Base-by-base conservation (phyloP, 805 yeast genomes). In the Ogataea populi-albae region DNA sequence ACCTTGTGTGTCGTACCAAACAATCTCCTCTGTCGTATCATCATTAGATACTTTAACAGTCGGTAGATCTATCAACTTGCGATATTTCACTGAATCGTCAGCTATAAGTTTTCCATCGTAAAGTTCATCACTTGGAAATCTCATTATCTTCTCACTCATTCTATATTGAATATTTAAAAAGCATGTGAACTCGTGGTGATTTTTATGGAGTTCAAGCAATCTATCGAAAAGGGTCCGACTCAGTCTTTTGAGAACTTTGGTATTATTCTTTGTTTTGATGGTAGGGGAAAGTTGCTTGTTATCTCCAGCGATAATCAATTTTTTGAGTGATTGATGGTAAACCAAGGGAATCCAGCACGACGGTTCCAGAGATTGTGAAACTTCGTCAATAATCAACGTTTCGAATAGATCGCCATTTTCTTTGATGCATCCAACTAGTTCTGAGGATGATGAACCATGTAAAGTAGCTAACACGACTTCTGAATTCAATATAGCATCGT, bases 1-100 rank as follows among this genome's bases (percentile, higher is more conserved):
- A 12, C 96, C 96, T 61, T 87, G 93, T 0, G 98, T 93, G 51
- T 93, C 98, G 46, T 82, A 80, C 96, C 96, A 89, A 2, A 87
- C 64, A 0, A 81, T 54, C 2, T 81, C 75, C 1, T 66, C 64
- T 1, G 55, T 57, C 0, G 91, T 76, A 7, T 75, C 79, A 17
- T 81, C 88, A 30, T 64, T 64, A 2, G 69, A 73, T 4, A 62
- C 14, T 17, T 23, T 61, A 10, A 40, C 47, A 21, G 38, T 27
- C 0, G 73, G 71, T 16, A 89, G 49, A 46, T 86, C 94, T 2
- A 55, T 44, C 6, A 88, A 65, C 1, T 63, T 57, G 19, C 75
- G 72, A 10, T 61, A 51, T 4, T 68, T 68, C 9, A 86, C 93
- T 0, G 77, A 61, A 1, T 62, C 66, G 46, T 68, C 83, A 0